A percentile compares a stretch with the other conserved stretches of the same genome.
Evolutionary conservation across 805 yeast species (phyloP).

Genomic region (Ogataea zsoltii): DNA sequence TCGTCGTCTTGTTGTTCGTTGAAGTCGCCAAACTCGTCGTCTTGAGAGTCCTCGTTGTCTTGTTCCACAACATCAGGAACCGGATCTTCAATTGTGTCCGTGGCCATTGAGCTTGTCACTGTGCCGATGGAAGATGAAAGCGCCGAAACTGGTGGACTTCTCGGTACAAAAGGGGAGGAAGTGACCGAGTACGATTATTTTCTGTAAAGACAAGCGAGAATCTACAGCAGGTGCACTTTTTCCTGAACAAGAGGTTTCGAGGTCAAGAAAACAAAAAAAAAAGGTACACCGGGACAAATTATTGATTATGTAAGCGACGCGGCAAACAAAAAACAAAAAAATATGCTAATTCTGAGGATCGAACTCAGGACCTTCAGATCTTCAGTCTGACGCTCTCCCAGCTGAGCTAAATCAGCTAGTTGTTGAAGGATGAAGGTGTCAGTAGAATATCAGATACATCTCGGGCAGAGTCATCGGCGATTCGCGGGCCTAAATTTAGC

Average conservation of each 20-base stretch:
- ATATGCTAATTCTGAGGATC: slow-evolving; percentile 29
- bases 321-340: slow-evolving; percentile 6
- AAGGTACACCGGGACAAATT: too few relatives aligned
- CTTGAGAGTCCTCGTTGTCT: not conserved
- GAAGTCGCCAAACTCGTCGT: slow-evolving; percentile 5
- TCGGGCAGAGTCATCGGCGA: too few relatives aligned
- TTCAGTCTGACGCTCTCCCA: slow-evolving; percentile 32
- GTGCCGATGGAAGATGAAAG: too few relatives aligned
- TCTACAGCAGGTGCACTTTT: too few relatives aligned
- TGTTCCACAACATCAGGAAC: not conserved
- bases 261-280: too few relatives aligned
- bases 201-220: too few relatives aligned
- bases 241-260: too few relatives aligned
- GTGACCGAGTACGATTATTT: too few relatives aligned
- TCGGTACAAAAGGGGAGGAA: too few relatives aligned
- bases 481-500: not conserved
- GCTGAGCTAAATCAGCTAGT: slow-evolving; percentile 29
- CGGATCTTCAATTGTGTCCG: not conserved
- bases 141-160: too few relatives aligned
- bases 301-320: not conserved
- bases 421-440: not conserved
- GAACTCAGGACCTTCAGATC: slow-evolving; percentile 32
- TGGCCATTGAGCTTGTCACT: too few relatives aligned
- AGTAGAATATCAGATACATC: too few relatives aligned
- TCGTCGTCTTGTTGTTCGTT: slow-evolving; percentile 17